phyloP scores from a whole-genome alignment of 371 early-diverging fungal genomes.

The Mucor racemosus region DNA sequence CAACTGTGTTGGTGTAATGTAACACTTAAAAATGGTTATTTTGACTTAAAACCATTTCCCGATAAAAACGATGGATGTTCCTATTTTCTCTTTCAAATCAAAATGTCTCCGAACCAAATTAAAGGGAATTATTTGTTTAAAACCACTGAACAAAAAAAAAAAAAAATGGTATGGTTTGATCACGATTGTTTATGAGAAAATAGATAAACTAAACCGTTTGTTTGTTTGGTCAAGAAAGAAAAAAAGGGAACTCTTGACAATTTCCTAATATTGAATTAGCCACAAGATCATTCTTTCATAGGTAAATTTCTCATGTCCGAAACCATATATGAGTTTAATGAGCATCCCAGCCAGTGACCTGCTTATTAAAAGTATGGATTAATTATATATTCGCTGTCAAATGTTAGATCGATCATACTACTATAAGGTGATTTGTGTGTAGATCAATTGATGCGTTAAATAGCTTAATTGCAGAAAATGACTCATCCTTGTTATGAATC shows the following conservation, averaged over 20 bases:
- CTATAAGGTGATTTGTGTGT: not conserved
- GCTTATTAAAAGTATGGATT: not conserved
- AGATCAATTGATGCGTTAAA: not conserved
- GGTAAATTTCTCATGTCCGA: not conserved
- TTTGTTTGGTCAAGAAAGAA: not conserved
- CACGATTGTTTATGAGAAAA: not conserved
- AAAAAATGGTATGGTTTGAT: not conserved
- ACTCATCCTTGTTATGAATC: not conserved
- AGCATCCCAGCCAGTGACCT: not conserved
- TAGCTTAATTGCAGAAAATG: not conserved
- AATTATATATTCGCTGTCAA: no score
- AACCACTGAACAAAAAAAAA: not conserved
- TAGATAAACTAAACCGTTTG: not conserved
- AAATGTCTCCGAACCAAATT: not conserved
- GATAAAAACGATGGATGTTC: not conserved
- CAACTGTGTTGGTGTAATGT: not conserved
- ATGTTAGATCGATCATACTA: no score
- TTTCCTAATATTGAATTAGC: not conserved
- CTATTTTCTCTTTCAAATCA: not conserved
- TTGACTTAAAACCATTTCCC: conserved; percentile 5
- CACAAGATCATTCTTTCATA: not conserved
- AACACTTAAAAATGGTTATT: not conserved
- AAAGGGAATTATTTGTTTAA: not conserved
- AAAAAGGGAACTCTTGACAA: not conserved
- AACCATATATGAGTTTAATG: not conserved